These are phyloP conservation scores for Cercospora nicotianae DNA, from an alignment of 2,329 filamentous ascomycete species.

Conservation along the genomic window DNA sequence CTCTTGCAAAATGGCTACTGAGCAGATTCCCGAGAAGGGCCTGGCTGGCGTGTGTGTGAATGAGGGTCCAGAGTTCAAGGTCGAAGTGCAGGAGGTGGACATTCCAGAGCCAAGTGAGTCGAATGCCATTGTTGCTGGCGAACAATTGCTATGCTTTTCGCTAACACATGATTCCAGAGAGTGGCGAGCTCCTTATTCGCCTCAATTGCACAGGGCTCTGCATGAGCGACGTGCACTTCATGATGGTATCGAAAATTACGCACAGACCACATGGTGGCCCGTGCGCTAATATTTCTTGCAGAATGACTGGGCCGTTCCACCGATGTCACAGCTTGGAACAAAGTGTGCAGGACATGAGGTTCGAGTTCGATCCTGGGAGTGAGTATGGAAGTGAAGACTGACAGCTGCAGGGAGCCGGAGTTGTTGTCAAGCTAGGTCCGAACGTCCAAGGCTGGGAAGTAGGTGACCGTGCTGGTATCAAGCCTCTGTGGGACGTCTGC, in stretches of 20 bases:
- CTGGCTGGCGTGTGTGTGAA: conserved; percentile 55
- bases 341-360: conserved; percentile 51
- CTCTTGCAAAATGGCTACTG: conserved; percentile 8
- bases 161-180: conserved; percentile 20
- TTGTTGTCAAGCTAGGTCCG: conserved; percentile 57
- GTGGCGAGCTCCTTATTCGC: conserved; percentile 56
- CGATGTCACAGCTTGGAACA: conserved; percentile 45
- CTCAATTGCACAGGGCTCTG: conserved; percentile 61
- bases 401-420: conserved; percentile 50
- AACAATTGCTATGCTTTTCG: background rate
- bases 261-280: no score
- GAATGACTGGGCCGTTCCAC: conserved; percentile 52
- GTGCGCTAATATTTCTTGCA: no score
- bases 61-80: conserved; percentile 51
- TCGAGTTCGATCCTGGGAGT: conserved; percentile 36
- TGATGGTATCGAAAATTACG: conserved; percentile 34
- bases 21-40: conserved; percentile 48
- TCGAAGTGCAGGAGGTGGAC: conserved; percentile 51
- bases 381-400: conserved; percentile 33
- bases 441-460: conserved; percentile 56
- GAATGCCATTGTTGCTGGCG: background rate
- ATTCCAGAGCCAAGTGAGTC: conserved; percentile 51
- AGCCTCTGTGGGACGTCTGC: conserved; percentile 55
- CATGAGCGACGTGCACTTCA: conserved; percentile 59
- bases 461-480: conserved; percentile 53